Evolutionary conservation across 352 stramenopile species (phyloP).

Genomic region (Pythium dissimile): DNA sequence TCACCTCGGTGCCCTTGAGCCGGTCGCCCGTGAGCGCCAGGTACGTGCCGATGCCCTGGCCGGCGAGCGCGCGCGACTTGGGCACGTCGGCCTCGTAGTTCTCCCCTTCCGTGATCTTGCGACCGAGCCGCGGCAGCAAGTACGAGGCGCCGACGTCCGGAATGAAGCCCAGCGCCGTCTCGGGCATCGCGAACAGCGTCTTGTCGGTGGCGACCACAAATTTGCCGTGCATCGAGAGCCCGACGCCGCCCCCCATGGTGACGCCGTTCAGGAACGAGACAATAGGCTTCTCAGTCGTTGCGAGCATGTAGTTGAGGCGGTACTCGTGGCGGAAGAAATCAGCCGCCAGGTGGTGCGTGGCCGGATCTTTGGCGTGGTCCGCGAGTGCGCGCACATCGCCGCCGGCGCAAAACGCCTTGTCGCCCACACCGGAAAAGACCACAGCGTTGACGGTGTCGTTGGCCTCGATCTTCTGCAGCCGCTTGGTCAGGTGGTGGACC

Average conservation of each 20-base stretch:
- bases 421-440: conserved; percentile 77
- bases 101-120: conserved; percentile 60
- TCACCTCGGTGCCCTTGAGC: conserved; percentile 85
- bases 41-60: conserved; percentile 90
- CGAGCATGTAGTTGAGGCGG: conserved; percentile 90
- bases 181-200: conserved; percentile 98
- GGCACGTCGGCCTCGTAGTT: conserved; percentile 69
- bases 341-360: conserved; percentile 61
- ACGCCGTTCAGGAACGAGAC: conserved; percentile 97
- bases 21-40: conserved; percentile 93
- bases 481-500: conserved; percentile 87
- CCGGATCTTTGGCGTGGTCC: conserved; percentile 69
- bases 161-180: conserved; percentile 98
- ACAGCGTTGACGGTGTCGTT: conserved; percentile 81
- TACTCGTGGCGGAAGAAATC: conserved; percentile 97
- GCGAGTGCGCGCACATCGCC: conserved; percentile 93
- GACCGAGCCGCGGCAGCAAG: conserved; percentile 88
- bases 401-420: conserved; percentile 93
- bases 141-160: conserved; percentile 95
- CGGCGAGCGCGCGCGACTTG: conserved; percentile 64
- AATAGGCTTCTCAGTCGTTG: conserved; percentile 79
- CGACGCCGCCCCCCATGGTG: conserved; percentile 98
- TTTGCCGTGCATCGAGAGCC: conserved; percentile 95
- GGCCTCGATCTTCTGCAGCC: conserved; percentile 74
- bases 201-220: conserved; percentile 97